A percentile compares a stretch with the other conserved stretches of the same genome.
These are phyloP conservation scores for Alternaria rosae DNA, from an alignment of 2,329 filamentous ascomycete species.

Conservation along the genomic window DNA sequence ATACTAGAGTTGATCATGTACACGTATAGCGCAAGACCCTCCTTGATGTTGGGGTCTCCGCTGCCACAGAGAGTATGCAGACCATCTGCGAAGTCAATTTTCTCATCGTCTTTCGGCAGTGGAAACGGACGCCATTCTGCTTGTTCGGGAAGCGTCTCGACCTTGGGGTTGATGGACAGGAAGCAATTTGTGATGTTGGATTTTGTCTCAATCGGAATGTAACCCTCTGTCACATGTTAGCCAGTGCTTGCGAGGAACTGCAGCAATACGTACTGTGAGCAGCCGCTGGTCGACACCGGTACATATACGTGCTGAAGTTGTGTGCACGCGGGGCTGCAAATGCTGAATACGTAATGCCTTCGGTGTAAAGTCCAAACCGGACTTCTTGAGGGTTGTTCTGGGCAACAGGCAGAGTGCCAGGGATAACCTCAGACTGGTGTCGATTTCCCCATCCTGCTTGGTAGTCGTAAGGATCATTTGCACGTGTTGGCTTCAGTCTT, in stretches of 20 bases:
- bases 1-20: constrained; percentile 59
- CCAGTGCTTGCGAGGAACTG: constrained; percentile 1
- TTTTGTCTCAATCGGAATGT: constrained; percentile 35
- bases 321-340: constrained; percentile 53
- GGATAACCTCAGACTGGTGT: constrained; percentile 53
- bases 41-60: constrained; percentile 59
- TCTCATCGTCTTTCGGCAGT: constrained; percentile 44
- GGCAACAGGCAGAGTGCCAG: constrained; percentile 52
- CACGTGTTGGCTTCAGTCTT: constrained; percentile 47
- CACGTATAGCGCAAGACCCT: constrained; percentile 60
- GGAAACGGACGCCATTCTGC: constrained; percentile 58
- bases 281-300: constrained; percentile 53
- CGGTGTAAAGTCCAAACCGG: constrained; percentile 56
- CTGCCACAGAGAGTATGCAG: constrained; percentile 60
- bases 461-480: constrained; percentile 51
- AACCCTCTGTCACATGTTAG: constrained; percentile 33
- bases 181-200: constrained; percentile 55
- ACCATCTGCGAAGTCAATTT: constrained; percentile 58
- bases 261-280: constrained; percentile 47
- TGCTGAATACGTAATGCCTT: constrained; percentile 55
- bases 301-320: constrained; percentile 57
- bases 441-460: constrained; percentile 50
- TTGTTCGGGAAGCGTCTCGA: constrained; percentile 60
- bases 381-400: constrained; percentile 55
- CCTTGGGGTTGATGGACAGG: constrained; percentile 56